Evolutionary conservation across 371 early-diverging fungal genomes (phyloP), one percentile per base, ranked within the genome.

Genomic region (Lichtheimia hyalospora): DNA sequence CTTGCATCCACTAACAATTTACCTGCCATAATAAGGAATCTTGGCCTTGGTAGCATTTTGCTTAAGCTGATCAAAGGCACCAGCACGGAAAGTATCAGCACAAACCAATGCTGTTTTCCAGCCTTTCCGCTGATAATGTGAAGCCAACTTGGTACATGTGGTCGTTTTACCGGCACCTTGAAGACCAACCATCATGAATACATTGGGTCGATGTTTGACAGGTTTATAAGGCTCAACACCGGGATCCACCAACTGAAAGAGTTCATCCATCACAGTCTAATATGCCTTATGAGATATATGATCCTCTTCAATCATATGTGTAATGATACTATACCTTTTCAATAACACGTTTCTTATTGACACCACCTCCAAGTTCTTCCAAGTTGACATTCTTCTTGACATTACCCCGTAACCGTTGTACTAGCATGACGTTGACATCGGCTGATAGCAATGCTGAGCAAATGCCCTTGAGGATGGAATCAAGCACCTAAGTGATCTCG

Each of bases 151-250:
- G 44, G 99, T 99, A 83, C 99, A 96, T 5, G 96, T 92, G 0
- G 99, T 99, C 3, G 99, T 99, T 74, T 99, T 99, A 60, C 99
- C 99, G 62, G 91, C 86, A 69, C 99, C 99, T 74, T 99, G 99
- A 67, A 99, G 82, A 66, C 99, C 99, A 24, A 99, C 99, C 88
- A 99, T 98, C 94, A 99, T 95, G 58, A 99, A 89, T 4, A 97
- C 85, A 73, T 97, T 98, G 40, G 84, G 53, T 66, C 85, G 85
- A 16, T 91, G 91, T 72, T 93, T 97, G 39, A 84, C 83, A 34
- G 98, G 96, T 61, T 89, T 87, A 76, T 88, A 96, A 14, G 96
- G 83, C 62, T 95, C 90, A 13, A 86, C 90, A 54, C 92, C 91
- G 3, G 99, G 97, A 83, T 98, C 99, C 6, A 99, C 92, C 24